Percentiles rank a stretch among this genome's conserved stretches.
Evolutionary conservation across 352 stramenopile genomes (phyloP).

Genomic region (Phytophthora cajani): DNA sequence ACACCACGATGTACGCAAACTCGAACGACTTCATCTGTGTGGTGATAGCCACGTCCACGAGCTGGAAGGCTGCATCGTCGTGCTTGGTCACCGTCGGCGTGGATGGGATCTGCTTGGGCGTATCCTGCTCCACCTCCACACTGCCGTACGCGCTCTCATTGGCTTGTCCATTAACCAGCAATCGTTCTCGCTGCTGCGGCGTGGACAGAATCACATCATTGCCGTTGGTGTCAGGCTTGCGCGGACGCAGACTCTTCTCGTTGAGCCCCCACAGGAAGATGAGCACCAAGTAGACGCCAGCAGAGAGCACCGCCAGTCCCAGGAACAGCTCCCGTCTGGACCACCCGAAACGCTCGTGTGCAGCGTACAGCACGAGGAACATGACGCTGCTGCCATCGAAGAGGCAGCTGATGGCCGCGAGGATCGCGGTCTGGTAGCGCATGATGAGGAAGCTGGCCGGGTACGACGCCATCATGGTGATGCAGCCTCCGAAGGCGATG

Average conservation of each 20-base stretch:
- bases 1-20: conserved; percentile 79
- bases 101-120: conserved; percentile 8
- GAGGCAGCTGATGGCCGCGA: conserved; percentile 79
- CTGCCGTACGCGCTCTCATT: conserved; percentile 37
- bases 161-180: conserved; percentile 31
- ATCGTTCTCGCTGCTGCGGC: conserved; percentile 39
- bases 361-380: conserved; percentile 71
- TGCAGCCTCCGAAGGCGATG: conserved; percentile 71
- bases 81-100: conserved; percentile 18
- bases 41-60: conserved; percentile 62
- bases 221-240: conserved; percentile 19
- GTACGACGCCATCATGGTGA: conserved; percentile 87
- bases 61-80: conserved; percentile 36
- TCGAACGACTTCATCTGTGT: conserved; percentile 83
- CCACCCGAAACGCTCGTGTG: conserved; percentile 55
- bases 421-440: conserved; percentile 77
- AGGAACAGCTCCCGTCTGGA: conserved; percentile 61
- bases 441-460: conserved; percentile 78
- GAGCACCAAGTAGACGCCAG: conserved; percentile 60
- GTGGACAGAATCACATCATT: conserved; percentile 18
- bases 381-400: conserved; percentile 81
- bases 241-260: conserved; percentile 51
- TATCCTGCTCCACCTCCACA: conserved; percentile 26
- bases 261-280: conserved; percentile 84
- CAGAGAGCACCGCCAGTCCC: conserved; percentile 49